Conservation (phyloP, 495 filamentous ascomycete species). For the Clohesyomyces aquaticus region DNA sequence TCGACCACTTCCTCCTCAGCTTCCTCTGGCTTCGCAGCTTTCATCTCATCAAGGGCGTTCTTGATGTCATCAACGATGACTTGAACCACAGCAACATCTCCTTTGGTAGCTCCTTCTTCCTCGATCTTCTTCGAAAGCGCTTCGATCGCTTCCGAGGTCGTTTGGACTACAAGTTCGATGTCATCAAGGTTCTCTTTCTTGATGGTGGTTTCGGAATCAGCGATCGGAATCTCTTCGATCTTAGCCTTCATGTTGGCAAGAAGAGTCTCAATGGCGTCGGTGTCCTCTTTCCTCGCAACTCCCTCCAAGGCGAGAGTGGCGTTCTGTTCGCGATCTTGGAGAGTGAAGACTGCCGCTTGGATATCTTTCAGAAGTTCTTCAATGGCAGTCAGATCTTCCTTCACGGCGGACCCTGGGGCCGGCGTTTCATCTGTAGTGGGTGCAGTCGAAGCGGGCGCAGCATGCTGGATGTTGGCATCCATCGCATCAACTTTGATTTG, state of each 20-base stretch:
- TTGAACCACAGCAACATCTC: slow-evolving; percentile 77
- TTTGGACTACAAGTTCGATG: slow-evolving; percentile 69
- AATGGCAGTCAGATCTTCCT: slow-evolving; percentile 64
- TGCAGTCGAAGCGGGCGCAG: slow-evolving; percentile 47
- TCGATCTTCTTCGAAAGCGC: slow-evolving; percentile 55
- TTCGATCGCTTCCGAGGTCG: slow-evolving; percentile 70
- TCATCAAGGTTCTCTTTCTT: slow-evolving; percentile 76
- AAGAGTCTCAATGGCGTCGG: slow-evolving; percentile 84
- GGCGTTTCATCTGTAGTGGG: slow-evolving; percentile 51
- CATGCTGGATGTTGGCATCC: slow-evolving; percentile 58
- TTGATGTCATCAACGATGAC: slow-evolving; percentile 75
- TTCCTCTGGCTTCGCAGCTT: slow-evolving; percentile 59
- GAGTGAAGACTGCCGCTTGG: slow-evolving; percentile 59
- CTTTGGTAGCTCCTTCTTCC: slow-evolving; percentile 49
- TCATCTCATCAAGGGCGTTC: slow-evolving; percentile 74
- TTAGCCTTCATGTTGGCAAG: slow-evolving; percentile 81
- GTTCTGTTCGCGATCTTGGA: slow-evolving; percentile 43
- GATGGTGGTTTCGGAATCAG: slow-evolving; percentile 60
- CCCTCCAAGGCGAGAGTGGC: slow-evolving; percentile 50
- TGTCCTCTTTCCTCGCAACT: slow-evolving; percentile 76
- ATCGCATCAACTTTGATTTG: slow-evolving; percentile 82
- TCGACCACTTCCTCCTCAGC: slow-evolving; percentile 62
- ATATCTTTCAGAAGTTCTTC: slow-evolving; percentile 61
- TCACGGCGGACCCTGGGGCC: slow-evolving; percentile 53
- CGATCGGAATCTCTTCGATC: slow-evolving; percentile 74